These are phyloP conservation scores for Rubia balearica DNA, from an alignment of 305 asterid genomes.

Conservation along the genomic window DNA sequence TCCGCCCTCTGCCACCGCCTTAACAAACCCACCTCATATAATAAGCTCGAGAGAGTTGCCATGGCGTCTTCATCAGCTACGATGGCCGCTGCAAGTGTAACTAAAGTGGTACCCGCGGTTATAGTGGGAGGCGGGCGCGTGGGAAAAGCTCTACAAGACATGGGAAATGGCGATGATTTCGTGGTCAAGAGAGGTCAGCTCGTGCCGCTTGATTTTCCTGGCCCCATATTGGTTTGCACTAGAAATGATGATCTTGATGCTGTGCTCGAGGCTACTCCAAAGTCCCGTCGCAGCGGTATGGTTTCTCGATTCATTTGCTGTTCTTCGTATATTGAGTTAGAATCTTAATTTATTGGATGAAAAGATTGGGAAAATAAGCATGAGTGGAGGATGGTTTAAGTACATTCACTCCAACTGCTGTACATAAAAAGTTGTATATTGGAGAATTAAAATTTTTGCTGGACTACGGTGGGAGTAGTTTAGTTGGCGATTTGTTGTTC, in stretches of 20 bases:
- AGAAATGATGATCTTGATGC: slow-evolving; percentile 90
- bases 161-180: slow-evolving; percentile 79
- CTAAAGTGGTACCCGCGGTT: slow-evolving; percentile 62
- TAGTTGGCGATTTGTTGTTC: neutral
- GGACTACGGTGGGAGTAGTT: neutral
- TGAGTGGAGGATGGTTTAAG: neutral
- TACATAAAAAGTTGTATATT: too few species aligned
- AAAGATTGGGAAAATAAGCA: neutral
- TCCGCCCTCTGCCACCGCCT: slow-evolving; percentile 33
- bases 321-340: neutral
- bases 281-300: slow-evolving; percentile 86
- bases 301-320: neutral
- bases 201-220: slow-evolving; percentile 74
- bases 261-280: slow-evolving; percentile 75
- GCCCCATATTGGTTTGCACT: slow-evolving; percentile 86
- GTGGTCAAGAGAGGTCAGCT: slow-evolving; percentile 77
- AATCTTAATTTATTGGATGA: neutral
- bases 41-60: slow-evolving; percentile 8
- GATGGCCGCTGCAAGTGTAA: slow-evolving; percentile 35
- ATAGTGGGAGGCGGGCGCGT: slow-evolving; percentile 97
- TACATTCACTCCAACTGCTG: neutral
- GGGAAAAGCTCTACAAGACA: slow-evolving; percentile 70
- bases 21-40: slow-evolving; percentile 34
- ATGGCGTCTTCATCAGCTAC: slow-evolving; percentile 40
- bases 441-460: neutral